Percentiles rank a stretch among this genome's conserved stretches.
These are phyloP conservation scores for Saccharomycopsis phalli DNA, from an alignment of 1,139 yeast genomes.

Conservation along the genomic window DNA sequence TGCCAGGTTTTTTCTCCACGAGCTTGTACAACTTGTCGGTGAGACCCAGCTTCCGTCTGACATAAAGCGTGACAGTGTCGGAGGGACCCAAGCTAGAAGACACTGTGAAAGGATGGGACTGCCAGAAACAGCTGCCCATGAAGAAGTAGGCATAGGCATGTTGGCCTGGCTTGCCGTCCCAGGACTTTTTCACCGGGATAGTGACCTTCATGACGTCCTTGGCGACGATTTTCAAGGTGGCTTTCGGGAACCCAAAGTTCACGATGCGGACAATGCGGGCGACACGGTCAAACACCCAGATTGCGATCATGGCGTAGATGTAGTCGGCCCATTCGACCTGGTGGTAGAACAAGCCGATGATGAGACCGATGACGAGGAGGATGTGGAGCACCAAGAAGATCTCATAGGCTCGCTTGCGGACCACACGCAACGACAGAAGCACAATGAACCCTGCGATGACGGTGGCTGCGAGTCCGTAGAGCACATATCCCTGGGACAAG, in stretches of 20 bases:
- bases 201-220: constrained; percentile 33
- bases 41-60: constrained; percentile 34
- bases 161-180: constrained; percentile 33
- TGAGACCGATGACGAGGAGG: constrained; percentile 43
- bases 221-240: constrained; percentile 29
- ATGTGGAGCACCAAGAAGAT: constrained; percentile 52
- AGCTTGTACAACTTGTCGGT: constrained; percentile 28
- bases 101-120: constrained; percentile 49
- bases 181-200: constrained; percentile 16
- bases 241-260: constrained; percentile 36
- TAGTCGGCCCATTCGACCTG: constrained; percentile 37
- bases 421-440: constrained; percentile 37
- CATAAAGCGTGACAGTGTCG: constrained; percentile 29
- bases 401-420: constrained; percentile 57
- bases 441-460: constrained; percentile 34
- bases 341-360: constrained; percentile 57
- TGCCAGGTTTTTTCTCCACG: constrained; percentile 1
- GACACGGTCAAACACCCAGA: constrained; percentile 57
- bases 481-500: constrained; percentile 25
- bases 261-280: constrained; percentile 41
- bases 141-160: constrained; percentile 32
- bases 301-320: constrained; percentile 44
- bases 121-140: constrained; percentile 31
- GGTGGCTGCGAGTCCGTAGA: constrained; percentile 46
- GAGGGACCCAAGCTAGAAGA: constrained; percentile 24